Evolutionary conservation across 345 rosid genomes (phyloP).

Genomic region (Populus tremula): DNA sequence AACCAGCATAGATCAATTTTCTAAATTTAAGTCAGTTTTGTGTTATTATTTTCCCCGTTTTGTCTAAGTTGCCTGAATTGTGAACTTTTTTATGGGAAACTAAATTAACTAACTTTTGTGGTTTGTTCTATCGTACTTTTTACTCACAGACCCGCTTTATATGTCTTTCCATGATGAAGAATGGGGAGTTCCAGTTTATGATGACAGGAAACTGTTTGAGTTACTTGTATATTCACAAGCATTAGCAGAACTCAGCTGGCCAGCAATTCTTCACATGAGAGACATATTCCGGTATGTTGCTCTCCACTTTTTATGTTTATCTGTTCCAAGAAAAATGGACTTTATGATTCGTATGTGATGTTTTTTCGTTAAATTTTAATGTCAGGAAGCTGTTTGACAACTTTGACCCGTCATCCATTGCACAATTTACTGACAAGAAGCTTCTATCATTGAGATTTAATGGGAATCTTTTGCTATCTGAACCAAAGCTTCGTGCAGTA

Average conservation of each 20-base stretch:
- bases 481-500: conserved; percentile 82
- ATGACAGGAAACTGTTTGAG: conserved; percentile 76
- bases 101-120: not conserved
- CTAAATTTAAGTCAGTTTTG: not conserved
- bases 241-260: conserved; percentile 92
- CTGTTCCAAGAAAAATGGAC: not conserved
- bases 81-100: conserved; percentile 1
- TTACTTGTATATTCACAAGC: conserved; percentile 89
- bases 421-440: conserved; percentile 70
- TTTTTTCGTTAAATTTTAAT: conserved; percentile 16
- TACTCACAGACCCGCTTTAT: conserved; percentile 55
- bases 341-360: conserved; percentile 1
- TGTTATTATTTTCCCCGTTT: not conserved
- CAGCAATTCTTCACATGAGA: conserved; percentile 63
- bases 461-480: conserved; percentile 62
- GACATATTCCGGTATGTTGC: conserved; percentile 55
- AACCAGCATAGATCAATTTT: not conserved
- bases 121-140: not conserved
- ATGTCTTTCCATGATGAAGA: conserved; percentile 72
- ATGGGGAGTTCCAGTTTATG: conserved; percentile 81
- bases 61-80: not conserved
- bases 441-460: conserved; percentile 60
- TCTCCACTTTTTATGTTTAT: conserved; percentile 5
- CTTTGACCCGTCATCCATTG: conserved; percentile 58
- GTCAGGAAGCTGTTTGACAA: conserved; percentile 71